Percentiles rank a stretch among this genome's conserved stretches.
Evolutionary conservation across 2,329 filamentous ascomycete species (phyloP).

Genomic region (Pseudopyricularia javanii): DNA sequence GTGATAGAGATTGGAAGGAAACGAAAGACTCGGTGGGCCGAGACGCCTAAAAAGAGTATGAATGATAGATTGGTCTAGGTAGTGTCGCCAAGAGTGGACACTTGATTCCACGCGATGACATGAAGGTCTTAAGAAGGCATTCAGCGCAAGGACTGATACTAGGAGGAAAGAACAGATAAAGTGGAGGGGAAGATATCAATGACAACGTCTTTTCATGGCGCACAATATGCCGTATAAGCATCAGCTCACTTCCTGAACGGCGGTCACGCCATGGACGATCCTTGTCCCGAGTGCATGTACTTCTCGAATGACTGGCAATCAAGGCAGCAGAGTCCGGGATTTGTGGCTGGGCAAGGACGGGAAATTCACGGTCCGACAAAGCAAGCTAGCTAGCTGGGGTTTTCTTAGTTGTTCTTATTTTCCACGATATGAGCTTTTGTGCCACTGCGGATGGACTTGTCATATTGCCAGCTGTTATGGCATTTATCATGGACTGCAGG

Average conservation of each 20-base stretch:
- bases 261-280: no score
- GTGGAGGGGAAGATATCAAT: not conserved
- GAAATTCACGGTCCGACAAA: no score
- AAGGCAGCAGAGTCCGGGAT: no score
- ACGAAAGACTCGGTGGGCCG: not conserved
- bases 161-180: not conserved
- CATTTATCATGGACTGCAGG: no score
- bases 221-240: not conserved
- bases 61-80: not conserved
- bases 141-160: not conserved
- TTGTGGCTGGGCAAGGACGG: no score
- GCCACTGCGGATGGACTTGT: no score
- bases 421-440: no score
- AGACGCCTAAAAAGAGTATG: not conserved
- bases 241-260: not conserved
- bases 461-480: no score
- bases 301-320: no score
- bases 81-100: not conserved
- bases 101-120: not conserved
- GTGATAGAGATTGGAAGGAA: not conserved
- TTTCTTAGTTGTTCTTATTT: no score
- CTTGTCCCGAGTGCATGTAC: no score
- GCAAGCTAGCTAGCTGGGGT: no score
- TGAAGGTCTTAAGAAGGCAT: not conserved
- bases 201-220: not conserved